A percentile compares a stretch with the other conserved stretches of the same genome.
Evolutionary conservation across 192 early-diverging fungal species (phyloP).

Genomic region (Chytriomyces sp.): DNA sequence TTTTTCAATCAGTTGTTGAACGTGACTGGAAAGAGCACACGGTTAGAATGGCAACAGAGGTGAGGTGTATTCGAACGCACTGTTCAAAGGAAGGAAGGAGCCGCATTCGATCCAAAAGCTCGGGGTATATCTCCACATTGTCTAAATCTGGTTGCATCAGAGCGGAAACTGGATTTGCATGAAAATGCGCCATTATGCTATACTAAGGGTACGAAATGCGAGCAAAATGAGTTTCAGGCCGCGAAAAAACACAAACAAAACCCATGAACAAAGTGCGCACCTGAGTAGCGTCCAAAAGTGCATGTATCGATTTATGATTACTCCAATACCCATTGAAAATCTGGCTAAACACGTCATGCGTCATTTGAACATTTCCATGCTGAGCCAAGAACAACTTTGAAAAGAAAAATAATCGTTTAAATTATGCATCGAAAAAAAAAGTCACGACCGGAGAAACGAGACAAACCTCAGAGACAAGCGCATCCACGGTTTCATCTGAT

Average conservation of each 20-base stretch:
- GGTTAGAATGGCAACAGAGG: background rate
- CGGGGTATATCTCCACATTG: slow-evolving; percentile 1
- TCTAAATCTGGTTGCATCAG: background rate
- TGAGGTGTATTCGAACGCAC: background rate
- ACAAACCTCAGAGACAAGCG: slow-evolving; percentile 64
- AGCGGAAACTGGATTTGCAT: slow-evolving; percentile 2
- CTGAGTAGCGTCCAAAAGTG: slow-evolving; percentile 16
- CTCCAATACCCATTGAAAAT: slow-evolving; percentile 18
- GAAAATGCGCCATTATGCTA: slow-evolving; percentile 6
- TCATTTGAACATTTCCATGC: slow-evolving; percentile 11
- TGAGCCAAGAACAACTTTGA: background rate
- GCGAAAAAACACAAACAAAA: too few species aligned
- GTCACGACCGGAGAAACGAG: background rate
- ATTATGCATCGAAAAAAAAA: background rate
- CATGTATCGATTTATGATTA: slow-evolving; percentile 33
- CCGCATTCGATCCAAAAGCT: background rate
- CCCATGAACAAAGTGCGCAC: background rate
- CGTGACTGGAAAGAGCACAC: slow-evolving; percentile 12
- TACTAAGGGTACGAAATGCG: background rate
- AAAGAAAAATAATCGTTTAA: background rate
- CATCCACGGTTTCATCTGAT: slow-evolving; percentile 72
- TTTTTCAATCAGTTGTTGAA: slow-evolving; percentile 3
- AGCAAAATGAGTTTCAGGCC: too few species aligned
- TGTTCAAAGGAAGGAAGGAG: slow-evolving; percentile 4
- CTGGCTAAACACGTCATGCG: slow-evolving; percentile 6